These are phyloP conservation scores for Glycine soja DNA, from an alignment of 306 rosid species.

Conservation along the genomic window DNA sequence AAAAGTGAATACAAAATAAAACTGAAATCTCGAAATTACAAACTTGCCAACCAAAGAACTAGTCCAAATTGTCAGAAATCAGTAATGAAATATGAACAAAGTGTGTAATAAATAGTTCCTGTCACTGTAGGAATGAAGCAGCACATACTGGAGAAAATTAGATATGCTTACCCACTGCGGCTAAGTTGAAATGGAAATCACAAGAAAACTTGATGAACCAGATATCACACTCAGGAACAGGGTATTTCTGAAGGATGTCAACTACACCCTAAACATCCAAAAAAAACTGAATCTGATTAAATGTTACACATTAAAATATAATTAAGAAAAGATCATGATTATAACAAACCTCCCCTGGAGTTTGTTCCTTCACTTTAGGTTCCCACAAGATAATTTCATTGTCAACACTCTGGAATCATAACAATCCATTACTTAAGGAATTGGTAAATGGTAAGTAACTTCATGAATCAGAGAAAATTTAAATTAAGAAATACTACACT, in stretches of 20 bases:
- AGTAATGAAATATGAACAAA: not conserved
- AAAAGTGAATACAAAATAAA: not conserved
- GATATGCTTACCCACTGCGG: conserved; percentile 74
- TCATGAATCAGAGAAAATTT: not conserved
- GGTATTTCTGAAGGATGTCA: conserved; percentile 97
- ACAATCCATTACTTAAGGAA: conserved; percentile 35
- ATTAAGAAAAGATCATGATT: conserved; percentile 32
- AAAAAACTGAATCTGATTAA: not conserved
- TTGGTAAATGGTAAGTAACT: not conserved
- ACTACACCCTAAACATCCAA: conserved; percentile 68
- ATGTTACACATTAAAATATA: conserved; percentile 9
- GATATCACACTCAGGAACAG: conserved; percentile 95
- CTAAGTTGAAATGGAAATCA: conserved; percentile 81
- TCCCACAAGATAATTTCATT: conserved; percentile 96
- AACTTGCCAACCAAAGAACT: not conserved
- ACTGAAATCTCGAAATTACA: not conserved
- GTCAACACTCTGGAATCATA: conserved; percentile 84
- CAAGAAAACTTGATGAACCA: conserved; percentile 99
- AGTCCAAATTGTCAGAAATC: not conserved
- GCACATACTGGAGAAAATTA: not conserved
- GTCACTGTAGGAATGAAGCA: not conserved
- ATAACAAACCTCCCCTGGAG: conserved; percentile 94
- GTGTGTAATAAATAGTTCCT: not conserved
- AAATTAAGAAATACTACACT: conserved; percentile 11
- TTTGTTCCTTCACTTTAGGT: conserved; percentile 94